Evolutionary conservation across 768 basidiomycete species (phyloP), one percentile per base, ranked within the genome.

Genomic region (Myochromella boudieri): DNA sequence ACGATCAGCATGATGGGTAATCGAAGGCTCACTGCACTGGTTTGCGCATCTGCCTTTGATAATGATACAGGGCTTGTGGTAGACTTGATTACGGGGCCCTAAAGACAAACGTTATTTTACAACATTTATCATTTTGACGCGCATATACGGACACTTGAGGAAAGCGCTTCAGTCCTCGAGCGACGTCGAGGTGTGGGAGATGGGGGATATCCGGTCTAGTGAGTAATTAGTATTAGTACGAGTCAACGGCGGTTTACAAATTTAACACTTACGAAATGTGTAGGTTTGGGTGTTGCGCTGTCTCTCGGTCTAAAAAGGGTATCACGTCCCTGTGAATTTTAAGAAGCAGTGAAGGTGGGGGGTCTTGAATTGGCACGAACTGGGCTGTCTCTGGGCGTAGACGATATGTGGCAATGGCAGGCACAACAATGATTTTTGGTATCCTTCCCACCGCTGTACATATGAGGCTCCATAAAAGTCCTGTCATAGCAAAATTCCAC

Each of bases 401-500:
- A 22, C 17, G 32, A 21, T 4, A 15, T 21, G 15, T 32, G 48
- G 12, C 15, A 18, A 26, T 49, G 48, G 15, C 48, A 49, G 6
- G 21, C 12, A 24, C 42, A 49, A 39, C 48, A 44, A 21, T 42
- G 44, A 14, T 27, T n/a, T 21, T 49, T 37, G 17, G 25, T 26
- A 9, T 43, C 41, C 7, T 20, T 20, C 29, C 26, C 20, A 38
- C 32, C 37, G 14, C 10, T 14, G 25, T 12, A 44, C 4, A 27
- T 20, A 11, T n/a, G 32, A 24, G 6, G 21, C 12, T 5, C 11
- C 17, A 9, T 18, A 22, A 29, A 20, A 14, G 4, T 44, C 37
- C 37, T 26, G 3, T 15, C 21, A n/a, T n/a, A n/a, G n/a, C n/a
- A n/a, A n/a, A n/a, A n/a, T n/a, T n/a, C n/a, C n/a, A n/a, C n/a